Base-by-base conservation (phyloP, 805 yeast species). In the Martiniozyma abietophila region DNA sequence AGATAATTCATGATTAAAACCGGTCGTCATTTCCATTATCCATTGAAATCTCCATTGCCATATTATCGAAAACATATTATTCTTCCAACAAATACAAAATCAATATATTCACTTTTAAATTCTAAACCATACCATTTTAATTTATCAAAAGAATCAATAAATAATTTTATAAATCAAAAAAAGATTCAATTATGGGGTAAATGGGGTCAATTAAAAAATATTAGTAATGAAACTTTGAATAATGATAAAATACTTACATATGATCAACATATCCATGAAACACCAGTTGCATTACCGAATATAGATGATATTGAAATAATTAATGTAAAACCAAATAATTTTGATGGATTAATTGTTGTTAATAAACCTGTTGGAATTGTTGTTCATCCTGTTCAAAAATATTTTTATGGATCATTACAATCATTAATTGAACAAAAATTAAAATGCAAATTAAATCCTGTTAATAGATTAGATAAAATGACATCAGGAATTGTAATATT, bases 311-410 rank as follows among this genome's bases (percentile, higher is more conserved):
- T 34, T 11, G 16, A 9, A 5, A 8, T 20, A 5, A 14, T 29
- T 7, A 14, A 19, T 2, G 22, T 31, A 3, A 15, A 25, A 12
- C 29, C 30, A 4, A 22, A 6, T 6, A 23, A 31, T 25, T 15
- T 23, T 7, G n/a, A 27, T n/a, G 35, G 35, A 2, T n/a, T 36
- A 10, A 11, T 39, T 5, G 72, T 69, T n/a, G 59, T 69, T 6
- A 52, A 65, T 42, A 71, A 71, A 42, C 75, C 76, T 0, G 49
- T 61, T 1, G 75, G 75, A 0, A 51, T 69, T 4, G 74, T 76
- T 3, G 67, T 72, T 1, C 76, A 71, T 42, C 74, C 75, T 0
- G 61, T 68, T 3, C 66, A 67, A 14, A 58, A 51, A 27, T 69
- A 61, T 44, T 42, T 50, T 34, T 55, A 62, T 43, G 70, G 69